Evolutionary conservation across 78 protist species (phyloP).

Genomic region (Dictyostelium citrinum): DNA sequence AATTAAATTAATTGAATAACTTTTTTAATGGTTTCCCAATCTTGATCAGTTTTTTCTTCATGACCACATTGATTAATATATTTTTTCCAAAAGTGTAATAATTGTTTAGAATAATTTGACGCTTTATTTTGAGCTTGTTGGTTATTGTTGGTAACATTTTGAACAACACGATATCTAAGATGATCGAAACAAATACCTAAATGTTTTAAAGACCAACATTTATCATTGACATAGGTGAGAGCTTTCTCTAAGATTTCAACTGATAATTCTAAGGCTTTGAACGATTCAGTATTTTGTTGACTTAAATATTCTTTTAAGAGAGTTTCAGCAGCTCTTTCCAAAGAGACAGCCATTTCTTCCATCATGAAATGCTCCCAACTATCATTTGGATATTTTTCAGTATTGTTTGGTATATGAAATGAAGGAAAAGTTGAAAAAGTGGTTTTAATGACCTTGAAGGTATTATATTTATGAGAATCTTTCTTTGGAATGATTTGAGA

Average conservation of each 20-base stretch:
- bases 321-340: conserved; percentile 26
- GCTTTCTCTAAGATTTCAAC: neutral
- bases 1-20: neutral
- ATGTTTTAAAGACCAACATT: conserved; percentile 63
- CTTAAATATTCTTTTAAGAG: neutral
- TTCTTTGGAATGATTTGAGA: neutral
- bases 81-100: neutral
- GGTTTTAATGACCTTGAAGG: neutral
- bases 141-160: neutral
- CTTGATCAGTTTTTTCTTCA: neutral
- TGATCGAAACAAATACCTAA: conserved; percentile 43
- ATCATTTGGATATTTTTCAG: conserved; percentile 46
- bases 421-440: neutral
- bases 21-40: conserved; percentile 8
- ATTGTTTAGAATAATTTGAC: neutral
- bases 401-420: conserved; percentile 34
- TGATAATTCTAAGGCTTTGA: neutral
- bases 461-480: neutral
- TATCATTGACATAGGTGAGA: neutral
- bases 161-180: conserved; percentile 14
- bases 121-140: neutral
- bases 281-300: neutral
- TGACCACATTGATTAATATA: neutral
- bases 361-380: conserved; percentile 55
- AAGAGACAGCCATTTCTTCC: neutral